A percentile compares a stretch with the other conserved stretches of the same genome.
These are phyloP conservation scores for Mycena capillaripes DNA, from an alignment of 768 basidiomycete species.

Conservation along the genomic window DNA sequence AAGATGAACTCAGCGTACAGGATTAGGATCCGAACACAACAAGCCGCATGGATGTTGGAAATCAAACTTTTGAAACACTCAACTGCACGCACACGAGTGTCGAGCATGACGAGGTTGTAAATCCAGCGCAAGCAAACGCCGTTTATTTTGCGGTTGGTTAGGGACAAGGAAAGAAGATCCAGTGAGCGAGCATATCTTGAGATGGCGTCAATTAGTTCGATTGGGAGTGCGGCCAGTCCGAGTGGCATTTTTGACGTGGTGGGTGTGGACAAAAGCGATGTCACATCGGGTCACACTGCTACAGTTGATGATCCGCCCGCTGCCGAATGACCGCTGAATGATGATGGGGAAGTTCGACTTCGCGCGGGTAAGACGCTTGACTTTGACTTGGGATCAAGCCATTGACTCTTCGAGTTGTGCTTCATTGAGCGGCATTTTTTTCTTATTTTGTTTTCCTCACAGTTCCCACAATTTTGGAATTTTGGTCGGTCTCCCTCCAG, in stretches of 20 bases:
- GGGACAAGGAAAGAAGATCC: not conserved
- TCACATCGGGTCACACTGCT: too few relatives aligned
- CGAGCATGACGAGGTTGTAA: not conserved
- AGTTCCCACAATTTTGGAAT: too few relatives aligned
- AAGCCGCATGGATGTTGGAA: not conserved
- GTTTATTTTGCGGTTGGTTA: not conserved
- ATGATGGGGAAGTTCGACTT: too few relatives aligned
- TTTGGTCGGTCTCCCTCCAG: too few relatives aligned
- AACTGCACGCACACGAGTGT: not conserved
- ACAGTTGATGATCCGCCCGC: too few relatives aligned
- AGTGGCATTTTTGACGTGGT: not conserved
- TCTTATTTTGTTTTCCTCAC: too few relatives aligned
- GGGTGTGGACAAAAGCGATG: too few relatives aligned
- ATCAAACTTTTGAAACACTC: conserved; percentile 2
- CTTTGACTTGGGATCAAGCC: too few relatives aligned
- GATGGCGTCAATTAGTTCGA: not conserved
- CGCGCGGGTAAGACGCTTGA: too few relatives aligned
- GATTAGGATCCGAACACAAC: not conserved
- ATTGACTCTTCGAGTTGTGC: too few relatives aligned
- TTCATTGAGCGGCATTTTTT: too few relatives aligned
- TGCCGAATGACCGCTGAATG: too few relatives aligned
- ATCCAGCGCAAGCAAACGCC: not conserved
- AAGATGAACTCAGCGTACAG: not conserved
- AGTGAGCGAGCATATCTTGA: not conserved
- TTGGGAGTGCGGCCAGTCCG: not conserved